Evolutionary conservation across 257 asterid genomes (phyloP).

Genomic region (Verbena officinalis): DNA sequence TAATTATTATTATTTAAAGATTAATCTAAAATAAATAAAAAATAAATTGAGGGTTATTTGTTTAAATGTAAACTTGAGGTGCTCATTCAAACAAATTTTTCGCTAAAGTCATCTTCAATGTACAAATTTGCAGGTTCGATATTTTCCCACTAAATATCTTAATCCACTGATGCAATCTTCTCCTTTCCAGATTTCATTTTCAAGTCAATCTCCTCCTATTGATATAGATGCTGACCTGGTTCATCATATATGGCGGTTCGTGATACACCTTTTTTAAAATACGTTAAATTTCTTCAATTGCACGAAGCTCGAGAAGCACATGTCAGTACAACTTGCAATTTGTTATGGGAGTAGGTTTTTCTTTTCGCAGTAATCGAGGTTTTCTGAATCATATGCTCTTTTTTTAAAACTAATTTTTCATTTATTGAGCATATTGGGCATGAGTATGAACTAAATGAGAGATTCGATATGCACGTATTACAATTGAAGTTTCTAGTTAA

Average conservation of each 20-base stretch:
- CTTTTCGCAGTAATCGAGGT: neutral
- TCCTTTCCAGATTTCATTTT: neutral
- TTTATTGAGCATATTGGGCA: neutral
- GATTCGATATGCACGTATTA: conserved; percentile 6
- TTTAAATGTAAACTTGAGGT: too few species aligned
- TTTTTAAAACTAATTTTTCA: neutral
- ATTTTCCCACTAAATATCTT: neutral
- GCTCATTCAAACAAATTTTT: too few species aligned
- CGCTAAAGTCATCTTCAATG: too few species aligned
- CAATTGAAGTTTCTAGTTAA: neutral
- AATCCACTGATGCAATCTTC: neutral
- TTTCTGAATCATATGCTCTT: neutral
- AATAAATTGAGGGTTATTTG: too few species aligned
- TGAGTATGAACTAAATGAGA: neutral
- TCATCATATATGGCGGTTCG: conserved; percentile 9
- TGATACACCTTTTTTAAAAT: conserved; percentile 1
- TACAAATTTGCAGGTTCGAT: conserved; percentile 25
- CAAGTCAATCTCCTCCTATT: conserved; percentile 8
- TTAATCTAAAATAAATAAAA: too few species aligned
- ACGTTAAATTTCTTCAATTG: neutral
- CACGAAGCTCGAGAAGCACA: conserved; percentile 17
- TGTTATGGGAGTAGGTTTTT: neutral
- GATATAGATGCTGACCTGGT: neutral
- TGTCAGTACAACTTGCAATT: conserved; percentile 14
- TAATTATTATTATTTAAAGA: too few species aligned